Conservation (phyloP, 192 early-diverging fungal species). For the Spizellomyces sp. region DNA sequence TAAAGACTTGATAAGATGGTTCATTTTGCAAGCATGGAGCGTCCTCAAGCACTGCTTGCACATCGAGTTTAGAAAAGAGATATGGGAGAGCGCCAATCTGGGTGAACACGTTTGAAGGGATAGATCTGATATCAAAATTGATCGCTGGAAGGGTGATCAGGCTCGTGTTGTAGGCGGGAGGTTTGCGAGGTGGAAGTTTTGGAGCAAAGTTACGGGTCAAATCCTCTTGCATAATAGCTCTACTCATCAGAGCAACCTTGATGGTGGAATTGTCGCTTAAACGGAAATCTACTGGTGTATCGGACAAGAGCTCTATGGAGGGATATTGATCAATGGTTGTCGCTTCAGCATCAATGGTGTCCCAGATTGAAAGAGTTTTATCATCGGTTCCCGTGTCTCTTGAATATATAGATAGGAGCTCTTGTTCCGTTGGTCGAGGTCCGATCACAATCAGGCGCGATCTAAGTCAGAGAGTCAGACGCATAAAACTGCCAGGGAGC, state of each 20-base stretch:
- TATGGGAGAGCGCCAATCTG: slow-evolving; percentile 4
- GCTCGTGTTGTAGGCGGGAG: slow-evolving; percentile 23
- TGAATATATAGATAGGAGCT: background rate
- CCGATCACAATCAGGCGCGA: slow-evolving; percentile 29
- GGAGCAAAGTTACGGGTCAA: background rate
- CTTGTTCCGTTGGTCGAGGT: slow-evolving; percentile 15
- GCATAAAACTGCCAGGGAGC: too few relatives aligned
- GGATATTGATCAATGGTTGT: slow-evolving; percentile 22
- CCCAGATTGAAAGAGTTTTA: slow-evolving; percentile 19
- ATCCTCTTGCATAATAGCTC: slow-evolving; percentile 32
- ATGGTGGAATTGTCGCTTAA: slow-evolving; percentile 4
- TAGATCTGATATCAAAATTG: slow-evolving; percentile 12
- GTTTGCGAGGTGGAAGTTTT: slow-evolving; percentile 7
- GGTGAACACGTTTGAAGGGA: slow-evolving; percentile 19
- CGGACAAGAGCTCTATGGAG: slow-evolving; percentile 27
- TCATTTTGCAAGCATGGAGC: background rate
- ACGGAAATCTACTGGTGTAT: background rate
- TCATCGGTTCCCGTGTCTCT: background rate
- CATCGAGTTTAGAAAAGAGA: background rate
- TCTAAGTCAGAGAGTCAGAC: background rate
- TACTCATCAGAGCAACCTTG: slow-evolving; percentile 22
- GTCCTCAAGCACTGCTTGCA: background rate
- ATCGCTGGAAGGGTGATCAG: slow-evolving; percentile 13
- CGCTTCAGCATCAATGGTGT: slow-evolving; percentile 18
- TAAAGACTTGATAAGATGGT: slow-evolving; percentile 3